A percentile compares a stretch with the other conserved stretches of the same genome.
Evolutionary conservation across 1,284 basidiomycete species (phyloP).

Genomic region (Rhodotorula glutinis): DNA sequence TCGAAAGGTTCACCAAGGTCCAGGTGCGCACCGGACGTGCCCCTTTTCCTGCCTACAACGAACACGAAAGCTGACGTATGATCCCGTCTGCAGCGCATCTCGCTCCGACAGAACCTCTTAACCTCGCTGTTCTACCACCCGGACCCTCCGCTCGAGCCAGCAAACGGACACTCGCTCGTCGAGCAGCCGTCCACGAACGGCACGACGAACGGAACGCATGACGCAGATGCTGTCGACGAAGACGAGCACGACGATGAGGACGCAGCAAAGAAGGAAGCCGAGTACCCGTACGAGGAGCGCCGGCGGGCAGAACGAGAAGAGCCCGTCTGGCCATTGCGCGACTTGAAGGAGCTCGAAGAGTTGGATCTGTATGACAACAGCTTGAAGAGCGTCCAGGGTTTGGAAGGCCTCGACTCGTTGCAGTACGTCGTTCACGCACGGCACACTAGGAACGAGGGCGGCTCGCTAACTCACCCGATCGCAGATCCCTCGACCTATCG

Average conservation of each 20-base stretch:
- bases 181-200: not conserved
- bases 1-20: slow-evolving; percentile 40
- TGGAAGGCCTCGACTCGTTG: slow-evolving; percentile 63
- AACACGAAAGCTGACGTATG: slow-evolving; percentile 52
- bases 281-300: slow-evolving; percentile 32
- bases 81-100: slow-evolving; percentile 73
- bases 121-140: slow-evolving; percentile 54
- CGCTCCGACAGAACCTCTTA: slow-evolving; percentile 85
- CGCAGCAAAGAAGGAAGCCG: slow-evolving; percentile 39
- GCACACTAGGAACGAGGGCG: not conserved
- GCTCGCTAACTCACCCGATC: too few species aligned
- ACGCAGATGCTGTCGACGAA: slow-evolving; percentile 27
- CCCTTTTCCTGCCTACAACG: too few species aligned
- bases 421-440: slow-evolving; percentile 56
- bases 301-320: slow-evolving; percentile 56
- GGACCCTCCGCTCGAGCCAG: slow-evolving; percentile 8
- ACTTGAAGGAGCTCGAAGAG: slow-evolving; percentile 73
- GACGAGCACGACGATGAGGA: slow-evolving; percentile 38
- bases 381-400: slow-evolving; percentile 68
- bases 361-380: slow-evolving; percentile 96
- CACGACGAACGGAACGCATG: not conserved
- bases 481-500: slow-evolving; percentile 81
- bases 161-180: not conserved
- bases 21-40: too few species aligned
- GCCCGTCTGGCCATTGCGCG: slow-evolving; percentile 52